These are phyloP conservation scores for Astragalus glycyphyllos DNA, from an alignment of 306 rosid genomes.

Conservation along the genomic window DNA sequence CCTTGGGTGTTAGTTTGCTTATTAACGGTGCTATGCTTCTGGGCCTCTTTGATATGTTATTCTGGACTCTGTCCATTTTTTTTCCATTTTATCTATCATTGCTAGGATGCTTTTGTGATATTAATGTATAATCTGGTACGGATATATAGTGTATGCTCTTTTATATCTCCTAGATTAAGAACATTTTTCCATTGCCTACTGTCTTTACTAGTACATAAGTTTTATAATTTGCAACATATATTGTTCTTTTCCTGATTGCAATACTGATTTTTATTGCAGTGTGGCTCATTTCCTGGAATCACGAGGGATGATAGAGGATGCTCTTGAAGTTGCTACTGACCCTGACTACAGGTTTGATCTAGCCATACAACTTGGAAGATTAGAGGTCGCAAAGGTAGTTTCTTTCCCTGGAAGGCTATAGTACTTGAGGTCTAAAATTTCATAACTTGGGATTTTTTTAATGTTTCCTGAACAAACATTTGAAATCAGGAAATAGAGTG, in stretches of 20 bases:
- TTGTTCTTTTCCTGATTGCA: conserved; percentile 38
- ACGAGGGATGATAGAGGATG: conserved; percentile 98
- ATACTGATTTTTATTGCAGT: conserved; percentile 50
- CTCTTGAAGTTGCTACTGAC: conserved; percentile 97
- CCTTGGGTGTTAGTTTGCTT: conserved; percentile 17
- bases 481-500: background rate
- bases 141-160: conserved; percentile 23
- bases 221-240: conserved; percentile 26
- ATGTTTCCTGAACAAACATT: background rate
- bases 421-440: conserved; percentile 24
- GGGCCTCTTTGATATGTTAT: conserved; percentile 27
- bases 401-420: conserved; percentile 32
- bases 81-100: conserved; percentile 20
- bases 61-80: conserved; percentile 5
- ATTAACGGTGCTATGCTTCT: conserved; percentile 9
- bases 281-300: conserved; percentile 99
- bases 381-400: conserved; percentile 91
- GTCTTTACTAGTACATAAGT: conserved; percentile 15
- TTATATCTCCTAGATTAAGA: conserved; percentile 11
- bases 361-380: conserved; percentile 93
- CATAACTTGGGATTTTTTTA: background rate
- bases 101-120: conserved; percentile 27
- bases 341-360: conserved; percentile 96
- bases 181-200: conserved; percentile 24
- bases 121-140: background rate